Evolutionary conservation across 73 alveolate genomes (phyloP).

Genomic region (Tetrahymena thermophila): DNA sequence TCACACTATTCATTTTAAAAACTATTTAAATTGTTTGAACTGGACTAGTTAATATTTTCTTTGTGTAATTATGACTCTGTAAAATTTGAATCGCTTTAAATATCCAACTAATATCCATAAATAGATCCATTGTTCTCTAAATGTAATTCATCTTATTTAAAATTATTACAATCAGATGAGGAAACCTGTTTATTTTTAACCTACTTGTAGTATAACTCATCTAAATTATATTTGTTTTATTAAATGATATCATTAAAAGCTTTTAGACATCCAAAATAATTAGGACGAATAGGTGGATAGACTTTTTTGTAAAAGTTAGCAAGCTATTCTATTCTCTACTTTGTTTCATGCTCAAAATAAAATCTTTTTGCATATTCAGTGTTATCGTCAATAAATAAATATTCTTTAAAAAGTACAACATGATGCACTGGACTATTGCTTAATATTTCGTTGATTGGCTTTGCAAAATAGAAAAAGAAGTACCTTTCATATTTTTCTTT

Average conservation of each 20-base stretch:
- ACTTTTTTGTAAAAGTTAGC: not conserved
- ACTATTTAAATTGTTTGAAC: not conserved
- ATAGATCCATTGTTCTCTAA: not conserved
- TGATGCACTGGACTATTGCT: constrained; percentile 35
- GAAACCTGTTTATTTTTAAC: not conserved
- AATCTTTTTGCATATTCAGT: constrained; percentile 24
- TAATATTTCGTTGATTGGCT: constrained; percentile 30
- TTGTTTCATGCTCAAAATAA: constrained; percentile 7
- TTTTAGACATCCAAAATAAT: not conserved
- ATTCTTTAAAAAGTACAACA: constrained; percentile 30
- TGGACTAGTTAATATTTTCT: no score
- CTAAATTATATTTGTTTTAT: no score
- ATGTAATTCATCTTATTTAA: not conserved
- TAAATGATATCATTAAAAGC: not conserved
- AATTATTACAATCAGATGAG: not conserved
- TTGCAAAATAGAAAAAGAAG: constrained; percentile 26
- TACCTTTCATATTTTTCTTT: constrained; percentile 3
- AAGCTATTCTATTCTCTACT: not conserved
- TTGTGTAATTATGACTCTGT: not conserved
- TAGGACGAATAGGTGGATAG: not conserved
- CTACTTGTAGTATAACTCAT: not conserved
- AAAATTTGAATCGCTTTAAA: not conserved
- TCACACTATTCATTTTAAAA: not conserved
- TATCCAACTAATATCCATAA: not conserved
- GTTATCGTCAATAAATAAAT: constrained; percentile 17